Percentiles rank a stretch among this genome's conserved stretches.
Conservation (phyloP, 768 basidiomycete species). For the Cubamyces lactineus region DNA sequence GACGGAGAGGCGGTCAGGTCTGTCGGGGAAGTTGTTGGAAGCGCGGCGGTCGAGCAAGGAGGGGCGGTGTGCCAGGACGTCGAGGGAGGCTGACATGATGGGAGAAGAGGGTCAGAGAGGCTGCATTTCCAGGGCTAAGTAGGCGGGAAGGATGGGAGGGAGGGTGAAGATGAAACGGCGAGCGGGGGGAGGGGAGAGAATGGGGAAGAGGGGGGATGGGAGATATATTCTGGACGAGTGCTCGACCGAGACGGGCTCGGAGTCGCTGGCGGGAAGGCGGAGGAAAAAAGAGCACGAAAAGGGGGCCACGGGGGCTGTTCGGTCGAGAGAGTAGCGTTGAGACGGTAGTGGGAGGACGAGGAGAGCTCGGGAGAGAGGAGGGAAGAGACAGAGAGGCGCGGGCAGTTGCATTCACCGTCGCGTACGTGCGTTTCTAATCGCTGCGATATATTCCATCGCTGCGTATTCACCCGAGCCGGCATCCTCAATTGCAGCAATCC, state of each 20-base stretch:
- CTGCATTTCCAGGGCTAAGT: background rate
- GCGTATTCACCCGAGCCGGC: too few relatives aligned
- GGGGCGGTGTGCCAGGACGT: constrained; percentile 23
- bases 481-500: too few relatives aligned
- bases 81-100: constrained; percentile 25
- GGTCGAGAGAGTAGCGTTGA: too few relatives aligned
- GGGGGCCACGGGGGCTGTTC: too few relatives aligned
- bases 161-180: constrained; percentile 6
- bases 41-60: constrained; percentile 27
- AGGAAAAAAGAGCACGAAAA: too few relatives aligned
- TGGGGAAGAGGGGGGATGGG: background rate
- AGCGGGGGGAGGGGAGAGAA: constrained; percentile 11
- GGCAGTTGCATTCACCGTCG: background rate
- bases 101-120: background rate
- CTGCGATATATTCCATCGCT: background rate
- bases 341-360: too few relatives aligned
- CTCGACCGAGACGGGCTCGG: background rate
- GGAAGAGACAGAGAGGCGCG: background rate
- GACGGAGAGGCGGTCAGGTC: constrained; percentile 19
- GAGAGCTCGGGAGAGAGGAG: background rate
- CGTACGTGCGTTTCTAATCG: background rate
- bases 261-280: too few relatives aligned
- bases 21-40: constrained; percentile 18
- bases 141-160: constrained; percentile 1
- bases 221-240: background rate